Evolutionary conservation across 768 basidiomycete genomes (phyloP), one percentile per base, ranked within the genome.

Genomic region (Pulveroboletus ravenelii): DNA sequence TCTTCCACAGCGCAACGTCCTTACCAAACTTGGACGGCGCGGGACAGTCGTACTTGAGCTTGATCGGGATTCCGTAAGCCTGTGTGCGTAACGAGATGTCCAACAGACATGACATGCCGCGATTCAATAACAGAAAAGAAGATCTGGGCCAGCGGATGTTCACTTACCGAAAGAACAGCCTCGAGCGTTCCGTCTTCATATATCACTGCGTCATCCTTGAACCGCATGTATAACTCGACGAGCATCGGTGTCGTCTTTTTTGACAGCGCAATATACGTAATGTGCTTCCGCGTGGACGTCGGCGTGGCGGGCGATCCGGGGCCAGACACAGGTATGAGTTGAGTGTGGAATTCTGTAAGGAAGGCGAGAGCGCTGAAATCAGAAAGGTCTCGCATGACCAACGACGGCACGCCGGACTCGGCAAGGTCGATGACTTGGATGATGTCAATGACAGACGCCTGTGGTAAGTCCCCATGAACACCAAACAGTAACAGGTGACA

Each of bases 31-130:
- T 93, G 36, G 87, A 92, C 0, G 95, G 80, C 0, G 88, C 72
- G 0, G 95, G 94, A 65, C 94, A 96, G 32, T 95, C 92, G 56
- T 97, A 95, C 69, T 94, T 94, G 55, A 98, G 72, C 62, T 93
- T 93, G 64, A 97, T 82, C 2, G 95, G 93, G 31, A 95, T 85
- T 5, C 89, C 81, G 59, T 89, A 93, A 0, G 93, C 87, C 89
- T 92, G 29, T 10, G 10, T 5, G 15, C 29, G 17, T 18, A 13
- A 18, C n/a, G 30, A 29, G 6, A 20, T 8, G 17, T 13, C 27
- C 29, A 17, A 5, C 18, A 20, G 30, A 23, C 23, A 25, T 14
- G 43, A 23, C 20, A 23, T 23, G 20, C 20, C 18, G 29, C 3
- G 30, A 39, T 30, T 47, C 38, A 31, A 38, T 29, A 41, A 20